Conservation (phyloP, 495 filamentous ascomycete species). For the Tuber melanosporum region DNA sequence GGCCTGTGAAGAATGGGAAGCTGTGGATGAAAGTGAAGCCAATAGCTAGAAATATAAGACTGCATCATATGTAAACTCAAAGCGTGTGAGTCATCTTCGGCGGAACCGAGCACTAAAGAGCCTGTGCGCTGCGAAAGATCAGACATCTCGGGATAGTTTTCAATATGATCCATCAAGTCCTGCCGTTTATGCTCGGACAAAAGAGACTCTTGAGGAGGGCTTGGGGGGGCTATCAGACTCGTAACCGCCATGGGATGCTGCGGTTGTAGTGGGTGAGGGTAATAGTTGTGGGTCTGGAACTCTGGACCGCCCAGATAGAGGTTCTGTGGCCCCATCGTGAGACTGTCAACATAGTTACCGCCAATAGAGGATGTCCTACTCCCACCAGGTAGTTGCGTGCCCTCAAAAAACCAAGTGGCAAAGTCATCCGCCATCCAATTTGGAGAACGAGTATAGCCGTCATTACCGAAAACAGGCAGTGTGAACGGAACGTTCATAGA, state of each 20-base stretch:
- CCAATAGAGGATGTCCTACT: constrained; percentile 22
- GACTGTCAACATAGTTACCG: constrained; percentile 45
- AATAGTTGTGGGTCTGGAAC: constrained; percentile 14
- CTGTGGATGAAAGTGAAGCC: constrained; percentile 91
- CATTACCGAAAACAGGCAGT: constrained; percentile 76
- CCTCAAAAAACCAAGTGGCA: constrained; percentile 83
- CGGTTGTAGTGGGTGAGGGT: constrained; percentile 23
- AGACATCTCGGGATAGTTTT: constrained; percentile 43
- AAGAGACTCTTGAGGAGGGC: constrained; percentile 60
- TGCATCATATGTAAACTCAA: constrained; percentile 92
- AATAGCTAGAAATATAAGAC: constrained; percentile 86
- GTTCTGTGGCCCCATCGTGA: constrained; percentile 39
- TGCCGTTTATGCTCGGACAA: constrained; percentile 83
- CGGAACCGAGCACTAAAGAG: constrained; percentile 10
- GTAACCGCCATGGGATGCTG: constrained; percentile 76
- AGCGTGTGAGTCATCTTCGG: constrained; percentile 55
- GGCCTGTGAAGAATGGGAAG: constrained; percentile 91
- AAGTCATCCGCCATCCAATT: constrained; percentile 87
- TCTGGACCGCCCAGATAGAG: constrained; percentile 24
- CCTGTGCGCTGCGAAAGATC: not conserved
- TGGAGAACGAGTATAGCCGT: constrained; percentile 74
- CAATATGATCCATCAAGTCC: constrained; percentile 79
- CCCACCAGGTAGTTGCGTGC: constrained; percentile 32
- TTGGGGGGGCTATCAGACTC: constrained; percentile 74
- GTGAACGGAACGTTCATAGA: constrained; percentile 60